Conservation (phyloP, 495 filamentous ascomycete species). For the Neurospora intermedia region DNA sequence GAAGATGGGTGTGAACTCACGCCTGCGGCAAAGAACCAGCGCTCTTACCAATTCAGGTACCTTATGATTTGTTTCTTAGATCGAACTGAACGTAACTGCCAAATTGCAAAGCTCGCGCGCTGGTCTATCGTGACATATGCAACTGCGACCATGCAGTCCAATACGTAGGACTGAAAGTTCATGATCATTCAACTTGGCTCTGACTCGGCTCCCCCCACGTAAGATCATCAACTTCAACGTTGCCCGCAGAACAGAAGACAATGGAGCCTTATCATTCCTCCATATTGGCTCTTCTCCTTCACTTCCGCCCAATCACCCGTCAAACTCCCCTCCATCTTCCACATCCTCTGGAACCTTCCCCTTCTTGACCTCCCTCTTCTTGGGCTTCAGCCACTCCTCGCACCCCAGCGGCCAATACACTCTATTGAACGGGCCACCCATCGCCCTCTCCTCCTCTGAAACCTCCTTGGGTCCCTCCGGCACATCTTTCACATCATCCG, state of each 20-base stretch:
- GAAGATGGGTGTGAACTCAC: no score
- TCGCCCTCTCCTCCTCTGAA: constrained; percentile 61
- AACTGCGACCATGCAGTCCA: background rate
- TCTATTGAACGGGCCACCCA: constrained; percentile 77
- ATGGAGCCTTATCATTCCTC: background rate
- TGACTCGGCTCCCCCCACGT: no score
- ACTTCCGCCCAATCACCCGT: background rate
- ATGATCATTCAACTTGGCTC: background rate
- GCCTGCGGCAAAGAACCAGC: no score
- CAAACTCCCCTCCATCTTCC: constrained; percentile 6
- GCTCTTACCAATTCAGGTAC: no score
- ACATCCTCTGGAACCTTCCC: constrained; percentile 7
- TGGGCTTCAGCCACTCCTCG: constrained; percentile 82
- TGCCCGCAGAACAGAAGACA: no score
- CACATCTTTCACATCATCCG: constrained; percentile 31
- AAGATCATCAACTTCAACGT: no score
- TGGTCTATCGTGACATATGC: background rate
- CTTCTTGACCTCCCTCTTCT: constrained; percentile 57
- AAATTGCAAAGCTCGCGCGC: background rate
- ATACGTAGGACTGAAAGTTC: background rate
- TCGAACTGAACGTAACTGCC: background rate
- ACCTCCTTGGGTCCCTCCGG: constrained; percentile 33
- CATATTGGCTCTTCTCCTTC: background rate
- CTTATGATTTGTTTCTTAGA: background rate
- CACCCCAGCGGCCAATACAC: constrained; percentile 88